Evolutionary conservation across 2,329 filamentous ascomycete genomes (phyloP), one percentile per base, ranked within the genome.

Genomic region (Aspergillus sp.): DNA sequence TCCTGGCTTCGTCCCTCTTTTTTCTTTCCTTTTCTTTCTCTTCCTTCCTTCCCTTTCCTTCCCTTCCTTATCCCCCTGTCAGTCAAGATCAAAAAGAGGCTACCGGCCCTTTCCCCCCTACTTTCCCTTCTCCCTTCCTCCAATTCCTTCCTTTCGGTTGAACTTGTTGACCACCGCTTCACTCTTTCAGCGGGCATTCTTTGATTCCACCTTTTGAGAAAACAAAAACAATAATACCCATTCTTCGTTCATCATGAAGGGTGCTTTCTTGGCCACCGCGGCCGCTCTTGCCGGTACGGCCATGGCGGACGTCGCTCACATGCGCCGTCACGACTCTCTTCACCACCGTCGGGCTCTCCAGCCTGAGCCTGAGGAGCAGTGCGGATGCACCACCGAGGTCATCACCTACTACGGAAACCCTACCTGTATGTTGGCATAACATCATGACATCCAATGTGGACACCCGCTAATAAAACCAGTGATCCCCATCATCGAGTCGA

Each of bases 171-270:
- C 69, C 65, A 77, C 71, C 74, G 73, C 73, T 73, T 77, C 71
- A 78, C 76, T 73, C 90, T 78, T 92, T 94, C 81, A 92, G 90
- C 90, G 90, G 90, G 86, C 88, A 87, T 82, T 91, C 88, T 79
- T 55, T 55, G 16, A 52, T 36, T 45, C 29, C 20, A 52, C 29
- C 12, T 45, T 39, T 63, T 56, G 42, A 18, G 16, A 29, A 29
- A 29, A 29, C 6, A 29, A 29, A 26, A 29, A 29, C 26, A 29
- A 7, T 29, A 7, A 7, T 9, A 29, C 3, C 26, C 57, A n/a
- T 42, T n/a, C 36, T 14, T 42, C 51, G 59, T 56, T 74, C 80
- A 89, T 73, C 47, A 95, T 95, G 91, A 95, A 90, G 89, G 87
- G 83, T 72, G 82, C 83, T 72, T 75, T 90, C 72, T 77, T 90